These are phyloP conservation scores for Hirschioporus abietinus DNA, from an alignment of 768 basidiomycete genomes.

Conservation along the genomic window DNA sequence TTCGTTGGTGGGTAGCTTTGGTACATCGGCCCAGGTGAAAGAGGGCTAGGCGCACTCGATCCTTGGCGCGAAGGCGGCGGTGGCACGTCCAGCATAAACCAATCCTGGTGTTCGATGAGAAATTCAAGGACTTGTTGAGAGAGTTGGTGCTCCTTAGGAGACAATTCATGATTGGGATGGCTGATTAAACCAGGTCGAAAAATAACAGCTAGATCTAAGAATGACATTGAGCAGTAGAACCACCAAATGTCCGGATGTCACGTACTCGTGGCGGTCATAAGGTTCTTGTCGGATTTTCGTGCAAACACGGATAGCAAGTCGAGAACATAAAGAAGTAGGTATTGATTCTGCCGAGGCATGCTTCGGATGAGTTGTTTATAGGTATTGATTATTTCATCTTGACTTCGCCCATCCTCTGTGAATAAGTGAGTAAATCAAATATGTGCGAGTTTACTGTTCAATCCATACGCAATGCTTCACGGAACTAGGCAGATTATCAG, in stretches of 20 bases:
- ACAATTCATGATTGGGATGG: constrained; percentile 82
- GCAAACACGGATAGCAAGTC: constrained; percentile 95
- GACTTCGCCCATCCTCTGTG: constrained; percentile 29
- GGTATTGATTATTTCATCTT: constrained; percentile 65
- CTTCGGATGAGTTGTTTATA: constrained; percentile 82
- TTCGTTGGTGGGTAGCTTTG: constrained; percentile 15
- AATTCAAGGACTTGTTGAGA: constrained; percentile 93
- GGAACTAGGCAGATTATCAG: constrained; percentile 48
- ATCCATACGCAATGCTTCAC: constrained; percentile 64
- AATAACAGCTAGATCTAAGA: constrained; percentile 87
- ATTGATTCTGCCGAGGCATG: constrained; percentile 88
- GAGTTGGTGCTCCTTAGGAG: constrained; percentile 78
- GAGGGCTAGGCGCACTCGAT: constrained; percentile 6
- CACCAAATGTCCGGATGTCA: constrained; percentile 17
- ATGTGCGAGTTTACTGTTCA: neutral
- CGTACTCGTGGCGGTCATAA: constrained; percentile 94
- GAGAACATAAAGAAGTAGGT: constrained; percentile 94
- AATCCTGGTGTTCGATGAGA: constrained; percentile 92
- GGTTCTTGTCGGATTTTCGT: constrained; percentile 83
- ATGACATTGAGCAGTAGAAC: constrained; percentile 6
- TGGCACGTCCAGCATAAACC: constrained; percentile 87
- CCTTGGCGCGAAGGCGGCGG: constrained; percentile 44
- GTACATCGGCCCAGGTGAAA: constrained; percentile 19
- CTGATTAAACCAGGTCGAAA: constrained; percentile 95
- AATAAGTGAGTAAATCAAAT: neutral